These are phyloP conservation scores for Dendrobium nobile DNA, from an alignment of 106 monocot species.

Conservation along the genomic window DNA sequence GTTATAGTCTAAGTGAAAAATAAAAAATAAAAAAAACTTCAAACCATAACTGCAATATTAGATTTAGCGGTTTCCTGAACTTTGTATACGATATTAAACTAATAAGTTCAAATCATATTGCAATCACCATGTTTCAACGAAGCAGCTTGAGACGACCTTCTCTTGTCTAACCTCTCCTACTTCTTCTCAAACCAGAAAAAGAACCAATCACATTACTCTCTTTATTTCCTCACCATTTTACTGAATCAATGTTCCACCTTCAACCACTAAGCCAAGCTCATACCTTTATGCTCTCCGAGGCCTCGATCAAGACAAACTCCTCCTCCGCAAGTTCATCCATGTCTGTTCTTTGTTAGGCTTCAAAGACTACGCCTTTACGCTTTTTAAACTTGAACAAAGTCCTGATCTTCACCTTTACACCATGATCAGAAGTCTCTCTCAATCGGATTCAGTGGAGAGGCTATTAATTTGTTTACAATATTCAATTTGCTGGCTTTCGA, in stretches of 20 bases:
- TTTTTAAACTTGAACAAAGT: slow-evolving; percentile 30
- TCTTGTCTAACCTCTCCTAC: slow-evolving; percentile 5
- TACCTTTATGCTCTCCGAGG: slow-evolving; percentile 44
- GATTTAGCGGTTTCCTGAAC: too few species aligned
- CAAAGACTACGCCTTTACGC: slow-evolving; percentile 30
- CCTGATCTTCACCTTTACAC: slow-evolving; percentile 50
- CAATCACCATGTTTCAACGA: slow-evolving; percentile 8
- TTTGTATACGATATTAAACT: too few species aligned
- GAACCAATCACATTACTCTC: background rate
- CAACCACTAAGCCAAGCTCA: slow-evolving; percentile 43
- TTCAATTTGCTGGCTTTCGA: slow-evolving; percentile 31
- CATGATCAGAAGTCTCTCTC: slow-evolving; percentile 44
- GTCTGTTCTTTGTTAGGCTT: slow-evolving; percentile 38
- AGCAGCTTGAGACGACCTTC: slow-evolving; percentile 6
- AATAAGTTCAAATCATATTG: background rate
- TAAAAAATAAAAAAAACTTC: too few species aligned
- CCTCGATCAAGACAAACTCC: slow-evolving; percentile 49
- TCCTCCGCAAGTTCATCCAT: slow-evolving; percentile 45
- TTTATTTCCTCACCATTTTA: slow-evolving; percentile 21
- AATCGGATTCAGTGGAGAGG: slow-evolving; percentile 19
- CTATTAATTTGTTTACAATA: slow-evolving; percentile 33
- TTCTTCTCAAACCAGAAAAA: background rate
- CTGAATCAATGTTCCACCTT: slow-evolving; percentile 39
- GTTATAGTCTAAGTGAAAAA: too few species aligned
- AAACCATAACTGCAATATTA: too few species aligned